Conservation (phyloP, 495 filamentous ascomycete genomes). For the Apodospora peruviana region DNA sequence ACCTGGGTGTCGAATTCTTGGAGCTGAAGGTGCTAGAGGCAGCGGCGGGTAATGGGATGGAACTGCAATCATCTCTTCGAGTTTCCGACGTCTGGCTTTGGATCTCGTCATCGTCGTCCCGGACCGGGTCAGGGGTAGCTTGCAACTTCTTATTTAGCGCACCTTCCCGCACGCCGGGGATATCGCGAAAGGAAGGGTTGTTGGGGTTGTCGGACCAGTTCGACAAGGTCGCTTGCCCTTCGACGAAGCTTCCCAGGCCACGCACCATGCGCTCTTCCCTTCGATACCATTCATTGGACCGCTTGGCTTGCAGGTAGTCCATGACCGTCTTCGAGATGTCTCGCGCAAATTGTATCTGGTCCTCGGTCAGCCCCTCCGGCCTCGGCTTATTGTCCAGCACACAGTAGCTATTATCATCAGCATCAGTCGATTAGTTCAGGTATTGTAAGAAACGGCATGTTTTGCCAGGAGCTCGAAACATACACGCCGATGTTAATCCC, state of each 20-base stretch:
- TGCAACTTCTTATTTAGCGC: slow-evolving; percentile 9
- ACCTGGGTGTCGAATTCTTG: neutral
- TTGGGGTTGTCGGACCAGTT: neutral
- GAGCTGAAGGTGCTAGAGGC: no score
- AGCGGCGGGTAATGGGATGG: neutral
- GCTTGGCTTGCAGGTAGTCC: slow-evolving; percentile 55
- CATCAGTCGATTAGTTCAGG: no score
- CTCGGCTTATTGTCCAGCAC: slow-evolving; percentile 55
- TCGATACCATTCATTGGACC: slow-evolving; percentile 52
- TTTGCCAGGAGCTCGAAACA: no score
- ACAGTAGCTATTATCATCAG: no score
- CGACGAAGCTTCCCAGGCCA: slow-evolving; percentile 60
- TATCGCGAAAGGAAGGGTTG: slow-evolving; percentile 1
- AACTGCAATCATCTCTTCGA: neutral
- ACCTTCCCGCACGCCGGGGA: slow-evolving; percentile 5
- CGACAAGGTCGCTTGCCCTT: slow-evolving; percentile 35
- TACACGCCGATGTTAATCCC: slow-evolving; percentile 68
- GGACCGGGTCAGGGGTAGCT: neutral
- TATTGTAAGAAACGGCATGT: no score
- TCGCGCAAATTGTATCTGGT: slow-evolving; percentile 37
- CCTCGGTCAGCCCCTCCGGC: slow-evolving; percentile 29
- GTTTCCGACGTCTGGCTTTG: neutral
- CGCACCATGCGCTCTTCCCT: slow-evolving; percentile 54
- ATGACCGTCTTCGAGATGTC: slow-evolving; percentile 53
- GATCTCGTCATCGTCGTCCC: neutral